Evolutionary conservation across 331 rosid species (phyloP), one percentile per base, ranked within the genome.

Genomic region (Quercus lobata): DNA sequence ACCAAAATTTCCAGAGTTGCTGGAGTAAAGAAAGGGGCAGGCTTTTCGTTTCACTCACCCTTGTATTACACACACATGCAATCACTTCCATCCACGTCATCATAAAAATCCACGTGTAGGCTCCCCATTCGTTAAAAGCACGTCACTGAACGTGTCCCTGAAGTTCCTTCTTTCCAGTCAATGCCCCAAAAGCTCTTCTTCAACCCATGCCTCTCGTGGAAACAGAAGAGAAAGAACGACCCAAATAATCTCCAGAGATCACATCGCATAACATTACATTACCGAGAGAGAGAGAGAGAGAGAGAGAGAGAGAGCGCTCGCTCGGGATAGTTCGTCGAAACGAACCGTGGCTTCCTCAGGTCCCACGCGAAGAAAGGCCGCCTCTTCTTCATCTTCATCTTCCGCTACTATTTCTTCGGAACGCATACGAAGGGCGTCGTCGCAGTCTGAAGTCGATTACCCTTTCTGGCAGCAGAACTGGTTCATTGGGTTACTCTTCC

Each of bases 321-420:
- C 87, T 84, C 92, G 80, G 88, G 82, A 74, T 77, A 80, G 46
- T 72, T 56, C 76, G 8, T 52, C 80, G 75, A 72, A 57, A 62
- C 76, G 84, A 78, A 92, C 88, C 94, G 98, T 93, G 97, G 99
- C 98, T 91, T 86, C 99, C 85, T 83, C 97, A 62, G 96, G 93
- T 30, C 89, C 98, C 11, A 86, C 87, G 61, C 94, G 99, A 83
- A 96, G 99, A 91, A 96, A 96, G 79, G 77, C 86, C 29, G 65
- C 91, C 63, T 87, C 97, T 7, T 82, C 91, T 22, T 14, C 83
- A 6, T 17, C 65, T 16, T 17, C 71, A 5, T 17, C 65, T 5
- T 17, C 71, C 32, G 22, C 84, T 16, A 3, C 86, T 27, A 57
- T 81, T 37, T 57, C 86, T 29, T 3, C 89, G 19, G 91, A 83